These are phyloP conservation scores for Saccharomycopsis hybrid DNA, from an alignment of 1,139 yeast genomes.

Conservation along the genomic window DNA sequence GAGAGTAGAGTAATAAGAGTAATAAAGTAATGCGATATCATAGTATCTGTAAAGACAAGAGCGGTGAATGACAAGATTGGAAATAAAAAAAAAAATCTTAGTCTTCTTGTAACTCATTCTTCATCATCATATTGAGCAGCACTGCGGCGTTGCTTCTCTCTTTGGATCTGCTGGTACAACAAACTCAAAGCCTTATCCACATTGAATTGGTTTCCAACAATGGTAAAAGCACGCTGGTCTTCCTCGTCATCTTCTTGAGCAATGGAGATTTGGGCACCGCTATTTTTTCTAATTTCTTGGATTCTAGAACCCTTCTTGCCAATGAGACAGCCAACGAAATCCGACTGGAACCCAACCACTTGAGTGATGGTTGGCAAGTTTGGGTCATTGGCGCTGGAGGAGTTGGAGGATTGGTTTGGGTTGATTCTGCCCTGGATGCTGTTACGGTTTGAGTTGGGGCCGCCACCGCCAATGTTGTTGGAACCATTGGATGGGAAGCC, in stretches of 20 bases:
- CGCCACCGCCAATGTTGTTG: slow-evolving; percentile 12
- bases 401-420: slow-evolving; percentile 7
- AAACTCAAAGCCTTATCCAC: slow-evolving; percentile 66
- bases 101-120: no score
- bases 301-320: slow-evolving; percentile 85
- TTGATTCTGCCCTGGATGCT: slow-evolving; percentile 12
- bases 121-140: slow-evolving; percentile 3
- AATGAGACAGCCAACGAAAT: slow-evolving; percentile 84
- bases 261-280: slow-evolving; percentile 78
- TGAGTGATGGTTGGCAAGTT: slow-evolving; percentile 32
- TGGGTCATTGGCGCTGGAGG: slow-evolving; percentile 8
- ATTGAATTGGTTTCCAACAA: slow-evolving; percentile 57
- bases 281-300: slow-evolving; percentile 74
- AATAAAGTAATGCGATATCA: background rate
- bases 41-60: no score
- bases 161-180: slow-evolving; percentile 68
- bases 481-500: slow-evolving; percentile 10
- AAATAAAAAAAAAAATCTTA: no score
- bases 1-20: background rate
- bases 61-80: no score
- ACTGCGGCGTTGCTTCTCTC: slow-evolving; percentile 65
- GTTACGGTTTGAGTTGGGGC: slow-evolving; percentile 10
- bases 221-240: slow-evolving; percentile 65
- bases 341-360: slow-evolving; percentile 62
- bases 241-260: slow-evolving; percentile 64